Conservation (phyloP, 345 rosid genomes). For the Boechera retrofracta region DNA sequence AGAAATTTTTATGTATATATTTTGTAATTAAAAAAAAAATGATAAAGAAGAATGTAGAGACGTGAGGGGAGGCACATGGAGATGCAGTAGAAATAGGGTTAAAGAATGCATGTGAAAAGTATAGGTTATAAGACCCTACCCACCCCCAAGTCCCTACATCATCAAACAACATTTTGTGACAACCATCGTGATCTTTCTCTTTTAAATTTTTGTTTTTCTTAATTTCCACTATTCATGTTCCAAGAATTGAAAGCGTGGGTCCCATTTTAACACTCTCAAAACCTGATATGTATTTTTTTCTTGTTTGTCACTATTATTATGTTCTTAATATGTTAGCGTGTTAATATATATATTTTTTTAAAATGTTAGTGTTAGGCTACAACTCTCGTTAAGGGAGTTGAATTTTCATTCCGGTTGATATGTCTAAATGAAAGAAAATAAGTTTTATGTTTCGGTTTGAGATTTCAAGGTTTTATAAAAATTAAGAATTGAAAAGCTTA, state of each 20-base stretch:
- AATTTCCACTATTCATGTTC: constrained; percentile 44
- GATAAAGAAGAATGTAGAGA: constrained; percentile 23
- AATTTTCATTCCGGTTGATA: background rate
- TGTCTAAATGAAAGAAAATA: no score
- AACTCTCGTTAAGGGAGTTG: background rate
- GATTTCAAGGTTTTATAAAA: background rate
- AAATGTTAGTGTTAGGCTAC: background rate
- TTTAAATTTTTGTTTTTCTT: constrained; percentile 25
- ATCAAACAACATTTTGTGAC: constrained; percentile 44
- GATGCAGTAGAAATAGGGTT: constrained; percentile 50
- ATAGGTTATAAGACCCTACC: constrained; percentile 45
- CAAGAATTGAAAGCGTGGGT: constrained; percentile 34
- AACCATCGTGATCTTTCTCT: constrained; percentile 46
- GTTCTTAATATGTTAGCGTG: background rate
- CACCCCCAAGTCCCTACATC: constrained; percentile 41
- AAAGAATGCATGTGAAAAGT: constrained; percentile 48
- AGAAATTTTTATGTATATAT: background rate
- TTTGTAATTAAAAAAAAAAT: background rate
- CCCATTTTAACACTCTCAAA: constrained; percentile 34
- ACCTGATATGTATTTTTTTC: constrained; percentile 15
- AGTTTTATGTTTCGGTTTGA: background rate
- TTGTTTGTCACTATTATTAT: background rate
- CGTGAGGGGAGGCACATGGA: constrained; percentile 50
- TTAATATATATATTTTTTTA: no score
- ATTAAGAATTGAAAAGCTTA: background rate